These are phyloP conservation scores for Penicillium pancosmium DNA, from an alignment of 495 filamentous ascomycete genomes.

Conservation along the genomic window DNA sequence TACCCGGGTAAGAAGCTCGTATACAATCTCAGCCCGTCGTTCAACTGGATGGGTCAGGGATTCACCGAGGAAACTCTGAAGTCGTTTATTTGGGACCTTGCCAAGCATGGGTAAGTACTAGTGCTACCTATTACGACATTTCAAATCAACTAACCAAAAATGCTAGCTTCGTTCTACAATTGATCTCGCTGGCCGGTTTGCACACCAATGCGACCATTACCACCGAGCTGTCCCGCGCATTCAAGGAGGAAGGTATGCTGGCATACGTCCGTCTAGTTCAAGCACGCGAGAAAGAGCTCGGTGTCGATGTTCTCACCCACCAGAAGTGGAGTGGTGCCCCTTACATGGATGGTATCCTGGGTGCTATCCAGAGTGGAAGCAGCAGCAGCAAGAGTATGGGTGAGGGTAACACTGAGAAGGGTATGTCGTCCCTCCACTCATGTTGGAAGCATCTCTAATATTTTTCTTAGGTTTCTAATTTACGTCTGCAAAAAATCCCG, in stretches of 20 bases:
- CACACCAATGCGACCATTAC: conserved; percentile 89
- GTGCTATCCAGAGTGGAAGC: conserved; percentile 89
- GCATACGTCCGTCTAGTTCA: conserved; percentile 94
- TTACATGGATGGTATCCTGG: conserved; percentile 92
- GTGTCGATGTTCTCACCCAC: conserved; percentile 93
- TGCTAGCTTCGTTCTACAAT: conserved; percentile 78
- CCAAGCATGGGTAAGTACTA: conserved; percentile 69
- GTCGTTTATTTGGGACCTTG: conserved; percentile 95
- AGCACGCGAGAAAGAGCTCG: conserved; percentile 84
- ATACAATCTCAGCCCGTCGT: conserved; percentile 93
- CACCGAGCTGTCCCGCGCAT: conserved; percentile 76
- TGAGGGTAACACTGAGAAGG: conserved; percentile 74
- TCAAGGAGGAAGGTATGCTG: conserved; percentile 90
- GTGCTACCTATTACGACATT: too few relatives aligned
- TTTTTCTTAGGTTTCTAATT: conserved; percentile 21
- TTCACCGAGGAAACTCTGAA: conserved; percentile 78
- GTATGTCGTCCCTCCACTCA: conserved; percentile 28
- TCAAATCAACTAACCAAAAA: conserved; percentile 11
- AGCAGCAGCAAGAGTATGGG: conserved; percentile 82
- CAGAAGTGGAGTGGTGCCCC: conserved; percentile 96
- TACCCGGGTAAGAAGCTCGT: conserved; percentile 84
- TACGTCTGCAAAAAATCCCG: not conserved
- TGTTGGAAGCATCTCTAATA: not conserved
- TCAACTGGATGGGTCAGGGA: conserved; percentile 98
- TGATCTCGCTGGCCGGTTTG: conserved; percentile 88